Percentiles rank a stretch among this genome's conserved stretches.
phyloP scores from a whole-genome alignment of 495 filamentous ascomycete genomes.

The Xylaria flabelliformis region DNA sequence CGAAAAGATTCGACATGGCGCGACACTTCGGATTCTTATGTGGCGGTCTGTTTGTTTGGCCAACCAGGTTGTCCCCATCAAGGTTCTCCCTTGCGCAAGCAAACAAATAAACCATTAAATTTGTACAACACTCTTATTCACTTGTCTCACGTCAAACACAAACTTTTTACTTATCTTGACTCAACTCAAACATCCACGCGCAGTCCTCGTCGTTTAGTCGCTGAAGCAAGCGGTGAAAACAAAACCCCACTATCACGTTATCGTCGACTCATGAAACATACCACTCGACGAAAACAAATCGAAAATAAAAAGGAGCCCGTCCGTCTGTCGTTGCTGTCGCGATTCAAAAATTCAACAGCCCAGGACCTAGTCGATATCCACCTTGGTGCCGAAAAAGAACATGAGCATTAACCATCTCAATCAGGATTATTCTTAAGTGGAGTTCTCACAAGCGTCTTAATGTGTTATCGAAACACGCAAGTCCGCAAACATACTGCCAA shows the following conservation, averaged over 20 bases:
- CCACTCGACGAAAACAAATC: conserved; percentile 16
- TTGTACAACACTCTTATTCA: not conserved
- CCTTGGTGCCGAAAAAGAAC: not conserved
- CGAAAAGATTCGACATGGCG: not conserved
- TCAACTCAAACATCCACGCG: not conserved
- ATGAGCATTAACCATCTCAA: not conserved
- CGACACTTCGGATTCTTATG: not conserved
- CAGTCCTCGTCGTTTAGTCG: not conserved
- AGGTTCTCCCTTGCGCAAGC: not conserved
- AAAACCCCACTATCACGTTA: conserved; percentile 11
- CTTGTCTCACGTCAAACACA: not conserved
- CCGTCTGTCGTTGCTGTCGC: not conserved
- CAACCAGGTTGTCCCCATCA: conserved; percentile 8
- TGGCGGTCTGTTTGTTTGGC: not conserved
- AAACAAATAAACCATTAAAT: conserved; percentile 6
- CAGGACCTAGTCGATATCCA: conserved; percentile 6
- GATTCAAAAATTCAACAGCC: not conserved
- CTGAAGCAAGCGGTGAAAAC: conserved; percentile 5
- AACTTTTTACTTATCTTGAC: not conserved
- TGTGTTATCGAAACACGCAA: not conserved
- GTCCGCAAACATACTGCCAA: conserved; percentile 7
- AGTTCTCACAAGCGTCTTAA: not conserved
- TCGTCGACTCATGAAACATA: conserved; percentile 9
- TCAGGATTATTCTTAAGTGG: not conserved
- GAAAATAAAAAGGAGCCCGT: conserved; percentile 10